These are phyloP conservation scores for Coleophoma cylindrospora DNA, from an alignment of 2,329 filamentous ascomycete species.

Conservation along the genomic window DNA sequence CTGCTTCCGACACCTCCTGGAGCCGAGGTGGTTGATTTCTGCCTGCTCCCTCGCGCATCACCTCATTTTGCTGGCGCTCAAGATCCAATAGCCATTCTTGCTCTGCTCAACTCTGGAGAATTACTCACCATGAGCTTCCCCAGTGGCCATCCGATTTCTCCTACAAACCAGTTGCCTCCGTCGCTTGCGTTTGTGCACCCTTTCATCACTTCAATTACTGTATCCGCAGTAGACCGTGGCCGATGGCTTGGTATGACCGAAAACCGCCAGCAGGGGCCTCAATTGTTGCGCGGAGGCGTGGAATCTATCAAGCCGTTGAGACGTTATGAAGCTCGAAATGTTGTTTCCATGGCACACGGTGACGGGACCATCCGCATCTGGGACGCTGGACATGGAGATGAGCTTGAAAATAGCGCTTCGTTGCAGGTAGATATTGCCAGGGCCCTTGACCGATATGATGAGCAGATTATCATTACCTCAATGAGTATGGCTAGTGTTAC, in stretches of 20 bases:
- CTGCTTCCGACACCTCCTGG: conserved; percentile 72
- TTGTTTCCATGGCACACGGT: conserved; percentile 82
- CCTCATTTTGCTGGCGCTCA: conserved; percentile 85
- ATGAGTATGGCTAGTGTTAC: conserved; percentile 77
- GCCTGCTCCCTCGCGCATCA: conserved; percentile 73
- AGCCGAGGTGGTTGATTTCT: conserved; percentile 73
- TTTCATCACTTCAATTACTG: conserved; percentile 68
- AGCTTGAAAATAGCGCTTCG: conserved; percentile 79
- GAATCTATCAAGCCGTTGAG: conserved; percentile 66
- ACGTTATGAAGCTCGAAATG: conserved; percentile 75
- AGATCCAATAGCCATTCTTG: conserved; percentile 82
- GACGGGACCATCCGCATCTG: conserved; percentile 90
- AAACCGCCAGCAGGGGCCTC: conserved; percentile 71
- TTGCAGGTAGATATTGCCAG: conserved; percentile 84
- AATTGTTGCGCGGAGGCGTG: conserved; percentile 73
- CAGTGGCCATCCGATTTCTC: conserved; percentile 82
- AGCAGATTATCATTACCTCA: conserved; percentile 70
- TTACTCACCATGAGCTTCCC: conserved; percentile 88
- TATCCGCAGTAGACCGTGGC: conserved; percentile 71
- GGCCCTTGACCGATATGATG: conserved; percentile 67
- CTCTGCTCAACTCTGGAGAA: conserved; percentile 79
- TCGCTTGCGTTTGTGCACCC: conserved; percentile 87
- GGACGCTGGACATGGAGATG: conserved; percentile 88
- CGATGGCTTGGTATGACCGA: conserved; percentile 92
- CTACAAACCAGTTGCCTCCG: conserved; percentile 87